These are phyloP conservation scores for Hypericum perforatum DNA, from an alignment of 345 rosid genomes.

Conservation along the genomic window DNA sequence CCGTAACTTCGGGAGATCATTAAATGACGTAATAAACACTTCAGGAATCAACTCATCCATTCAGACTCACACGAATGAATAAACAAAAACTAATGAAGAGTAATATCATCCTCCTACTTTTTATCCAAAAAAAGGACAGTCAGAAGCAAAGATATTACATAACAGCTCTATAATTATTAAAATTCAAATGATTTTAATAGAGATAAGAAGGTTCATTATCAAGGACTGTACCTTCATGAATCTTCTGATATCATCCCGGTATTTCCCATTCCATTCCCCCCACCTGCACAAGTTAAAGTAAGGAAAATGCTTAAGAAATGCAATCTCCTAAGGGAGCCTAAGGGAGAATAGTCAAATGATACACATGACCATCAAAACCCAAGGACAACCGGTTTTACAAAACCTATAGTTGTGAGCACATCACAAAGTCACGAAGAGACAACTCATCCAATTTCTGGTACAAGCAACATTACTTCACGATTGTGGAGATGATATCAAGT, in stretches of 20 bases:
- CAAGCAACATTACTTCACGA: too few species aligned
- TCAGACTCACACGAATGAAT: too few species aligned
- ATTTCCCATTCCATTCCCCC: conserved; percentile 98
- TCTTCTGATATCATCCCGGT: conserved; percentile 75
- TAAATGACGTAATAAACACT: too few species aligned
- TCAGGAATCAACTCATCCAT: too few species aligned
- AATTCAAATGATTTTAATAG: neutral
- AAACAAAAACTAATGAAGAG: too few species aligned
- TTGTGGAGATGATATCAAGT: too few species aligned
- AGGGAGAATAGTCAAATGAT: conserved; percentile 1
- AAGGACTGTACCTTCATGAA: conserved; percentile 61
- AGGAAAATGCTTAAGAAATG: conserved; percentile 4
- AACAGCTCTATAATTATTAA: neutral
- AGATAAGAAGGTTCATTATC: neutral
- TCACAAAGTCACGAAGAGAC: neutral
- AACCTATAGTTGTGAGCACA: neutral
- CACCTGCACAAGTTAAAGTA: conserved; percentile 43
- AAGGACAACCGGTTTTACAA: neutral
- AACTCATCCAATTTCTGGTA: neutral
- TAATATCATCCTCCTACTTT: too few species aligned
- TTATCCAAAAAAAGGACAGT: too few species aligned
- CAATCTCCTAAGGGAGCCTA: neutral
- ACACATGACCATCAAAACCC: neutral
- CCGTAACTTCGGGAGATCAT: too few species aligned
- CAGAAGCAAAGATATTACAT: too few species aligned